Evolutionary conservation across 2,329 filamentous ascomycete genomes (phyloP), one percentile per base, ranked within the genome.

Genomic region (Colletotrichum tanaceti): DNA sequence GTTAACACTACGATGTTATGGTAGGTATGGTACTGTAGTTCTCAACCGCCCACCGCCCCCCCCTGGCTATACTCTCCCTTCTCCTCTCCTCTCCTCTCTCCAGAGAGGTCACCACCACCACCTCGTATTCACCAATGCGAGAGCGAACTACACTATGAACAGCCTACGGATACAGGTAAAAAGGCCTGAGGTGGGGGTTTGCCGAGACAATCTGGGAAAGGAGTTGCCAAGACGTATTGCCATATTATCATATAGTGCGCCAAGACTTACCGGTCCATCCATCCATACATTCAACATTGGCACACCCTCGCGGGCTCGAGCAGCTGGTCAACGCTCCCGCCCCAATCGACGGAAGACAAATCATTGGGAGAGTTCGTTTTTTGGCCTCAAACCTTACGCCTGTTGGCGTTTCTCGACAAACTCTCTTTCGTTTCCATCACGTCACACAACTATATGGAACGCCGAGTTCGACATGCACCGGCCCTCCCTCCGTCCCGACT

Each of bases 221-320:
- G 65, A 60, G 65, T 39, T 46, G 65, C 65, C 62, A 65, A 68
- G 62, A 55, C 49, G 32, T 47, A 32, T n/a, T n/a, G n/a, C 24
- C 24, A 24, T 24, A 24, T 22, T 49, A 10, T 13, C 16, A 52
- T 41, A 52, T 18, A 41, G 16, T 65, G 65, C 28, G 28, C 61
- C 65, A 60, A 60, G 49, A 59, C n/a, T 28, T 46, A 44, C n/a
- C 22, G 7, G 49, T 16, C 24, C n/a, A n/a, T 24, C 24, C 24
- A 20, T 35, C 53, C 60, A 47, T n/a, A n/a, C n/a, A n/a, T n/a
- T n/a, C n/a, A n/a, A n/a, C n/a, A n/a, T n/a, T n/a, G n/a, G n/a
- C n/a, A n/a, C n/a, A n/a, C n/a, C n/a, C n/a, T n/a, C n/a, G n/a
- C n/a, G n/a, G n/a, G n/a, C n/a, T n/a, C n/a, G n/a, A n/a, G n/a